These are phyloP conservation scores for Musa itinerans DNA, from an alignment of 176 grass and related monocot species.

Conservation along the genomic window DNA sequence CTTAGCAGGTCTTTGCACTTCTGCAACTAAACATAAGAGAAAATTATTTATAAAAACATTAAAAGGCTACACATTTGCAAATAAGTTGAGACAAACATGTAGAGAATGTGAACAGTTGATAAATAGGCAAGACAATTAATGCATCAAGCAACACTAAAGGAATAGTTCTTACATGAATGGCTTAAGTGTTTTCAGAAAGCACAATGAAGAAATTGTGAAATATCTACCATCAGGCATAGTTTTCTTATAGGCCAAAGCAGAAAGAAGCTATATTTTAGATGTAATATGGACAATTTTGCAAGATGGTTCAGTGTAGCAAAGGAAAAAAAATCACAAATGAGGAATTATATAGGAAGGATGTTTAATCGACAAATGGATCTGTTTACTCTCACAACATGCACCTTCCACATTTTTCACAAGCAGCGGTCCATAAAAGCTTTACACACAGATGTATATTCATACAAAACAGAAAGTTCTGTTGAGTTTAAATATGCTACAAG, in stretches of 20 bases:
- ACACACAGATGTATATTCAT: too few species aligned
- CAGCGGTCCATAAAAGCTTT: too few species aligned
- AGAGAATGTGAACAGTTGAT: neutral
- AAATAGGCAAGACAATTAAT: neutral
- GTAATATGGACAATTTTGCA: neutral
- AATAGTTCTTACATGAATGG: neutral
- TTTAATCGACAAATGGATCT: neutral
- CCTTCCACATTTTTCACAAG: neutral
- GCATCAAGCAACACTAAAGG: neutral
- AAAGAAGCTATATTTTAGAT: neutral
- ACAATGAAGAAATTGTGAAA: too few species aligned
- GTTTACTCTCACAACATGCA: neutral
- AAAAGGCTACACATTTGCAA: neutral
- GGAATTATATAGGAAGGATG: neutral
- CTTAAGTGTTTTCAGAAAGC: neutral
- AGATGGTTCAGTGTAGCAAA: too few species aligned
- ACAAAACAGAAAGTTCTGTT: too few species aligned
- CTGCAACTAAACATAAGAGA: constrained; percentile 19
- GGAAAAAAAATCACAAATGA: neutral
- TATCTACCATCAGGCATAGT: too few species aligned
- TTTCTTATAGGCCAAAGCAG: neutral
- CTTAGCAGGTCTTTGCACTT: constrained; percentile 10
- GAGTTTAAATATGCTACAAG: too few species aligned
- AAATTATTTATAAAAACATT: neutral
- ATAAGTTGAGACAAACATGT: neutral